Base-by-base conservation (phyloP, 2,329 filamentous ascomycete genomes). In the Beauveria asiatica region DNA sequence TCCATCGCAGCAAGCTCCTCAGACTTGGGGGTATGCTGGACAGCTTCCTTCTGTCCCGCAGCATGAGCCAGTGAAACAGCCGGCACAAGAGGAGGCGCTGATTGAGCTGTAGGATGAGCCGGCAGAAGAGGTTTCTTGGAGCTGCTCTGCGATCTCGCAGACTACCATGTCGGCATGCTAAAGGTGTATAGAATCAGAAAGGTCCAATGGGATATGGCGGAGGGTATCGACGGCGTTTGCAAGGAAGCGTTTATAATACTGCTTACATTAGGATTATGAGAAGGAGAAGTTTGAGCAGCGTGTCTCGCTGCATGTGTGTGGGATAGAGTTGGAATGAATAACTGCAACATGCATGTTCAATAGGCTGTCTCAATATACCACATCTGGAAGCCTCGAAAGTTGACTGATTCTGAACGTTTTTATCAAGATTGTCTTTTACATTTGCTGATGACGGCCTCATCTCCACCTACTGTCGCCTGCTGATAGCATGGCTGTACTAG, bases 61-160 rank as follows among this genome's bases (percentile, higher is more conserved):
- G 57, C 79, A 73, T 54, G 75, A 76, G 48, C 74, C 73, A 3
- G 62, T 68, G 25, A 69, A 70, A 62, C 68, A 79, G 67, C 82
- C 81, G 16, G 80, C 76, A 1, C 80, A 88, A 51, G 89, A 93
- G 73, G 90, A 93, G 73, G 88, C 85, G 61, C 74, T 94, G 68
- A 94, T 94, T 73, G 90, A 94, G 72, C 78, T 93, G 63, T 92
- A 66, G 69, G 53, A 8, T 7, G 17, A 9, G 37, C 21, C 30
- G 41, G 6, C 13, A 3, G n/a, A 16, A n/a, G 25, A 30, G 9
- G 41, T 46, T 2, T 37, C n/a, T 9, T 8, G 48, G 5, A 10
- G 25, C 48, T 30, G 25, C 11, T 6, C 44, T 25, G 25, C 46
- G 13, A 46, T 13, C 23, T 21, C 16, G 33, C 9, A 41, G 5